These are phyloP conservation scores for Alternaria gansuensis DNA, from an alignment of 2,329 filamentous ascomycete species.

Conservation along the genomic window DNA sequence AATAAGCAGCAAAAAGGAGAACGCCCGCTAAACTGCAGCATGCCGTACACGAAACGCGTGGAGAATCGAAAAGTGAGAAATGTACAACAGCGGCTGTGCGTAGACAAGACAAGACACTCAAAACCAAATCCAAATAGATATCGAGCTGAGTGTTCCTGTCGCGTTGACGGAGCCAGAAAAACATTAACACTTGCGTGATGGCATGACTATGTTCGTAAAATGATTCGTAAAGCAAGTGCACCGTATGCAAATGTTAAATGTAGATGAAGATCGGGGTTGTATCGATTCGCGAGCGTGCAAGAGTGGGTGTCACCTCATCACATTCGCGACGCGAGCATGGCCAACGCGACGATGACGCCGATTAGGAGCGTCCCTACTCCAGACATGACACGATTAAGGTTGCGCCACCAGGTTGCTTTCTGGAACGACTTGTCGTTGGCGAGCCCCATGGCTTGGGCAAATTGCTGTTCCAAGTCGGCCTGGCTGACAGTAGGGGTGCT, in stretches of 20 bases:
- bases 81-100: constrained; percentile 35
- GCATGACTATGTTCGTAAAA: constrained; percentile 36
- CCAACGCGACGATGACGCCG: constrained; percentile 57
- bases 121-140: constrained; percentile 27
- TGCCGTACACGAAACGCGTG: constrained; percentile 25
- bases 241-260: constrained; percentile 17
- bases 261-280: constrained; percentile 9
- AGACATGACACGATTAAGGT: constrained; percentile 69
- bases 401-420: constrained; percentile 72
- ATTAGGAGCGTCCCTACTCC: constrained; percentile 65
- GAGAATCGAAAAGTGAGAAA: constrained; percentile 24
- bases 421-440: constrained; percentile 61
- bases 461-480: constrained; percentile 55
- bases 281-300: constrained; percentile 13
- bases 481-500: constrained; percentile 51
- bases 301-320: constrained; percentile 24
- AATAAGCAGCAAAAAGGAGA: constrained; percentile 25
- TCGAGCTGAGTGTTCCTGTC: constrained; percentile 34
- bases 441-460: constrained; percentile 56
- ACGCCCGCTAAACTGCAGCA: constrained; percentile 50
- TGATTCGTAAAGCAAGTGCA: constrained; percentile 34
- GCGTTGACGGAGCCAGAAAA: constrained; percentile 35
- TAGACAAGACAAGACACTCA: constrained; percentile 30
- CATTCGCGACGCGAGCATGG: constrained; percentile 51
- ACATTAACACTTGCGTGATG: constrained; percentile 47